Evolutionary conservation across 1,139 yeast genomes (phyloP).

Genomic region (Geotrichum restrictum): DNA sequence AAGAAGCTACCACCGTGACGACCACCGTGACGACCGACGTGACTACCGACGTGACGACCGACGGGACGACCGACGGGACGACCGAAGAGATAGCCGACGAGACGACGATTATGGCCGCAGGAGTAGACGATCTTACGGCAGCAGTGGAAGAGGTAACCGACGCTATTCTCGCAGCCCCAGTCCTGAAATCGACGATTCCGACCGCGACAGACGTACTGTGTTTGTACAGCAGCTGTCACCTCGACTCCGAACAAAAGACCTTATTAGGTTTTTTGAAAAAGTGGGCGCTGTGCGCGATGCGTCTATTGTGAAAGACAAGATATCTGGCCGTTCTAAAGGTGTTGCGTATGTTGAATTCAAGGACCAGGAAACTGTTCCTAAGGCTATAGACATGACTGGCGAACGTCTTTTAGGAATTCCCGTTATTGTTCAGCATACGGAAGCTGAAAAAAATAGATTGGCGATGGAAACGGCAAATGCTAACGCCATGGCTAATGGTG

Average conservation of each 20-base stretch:
- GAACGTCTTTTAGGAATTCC: constrained; percentile 39
- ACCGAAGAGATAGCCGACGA: constrained; percentile 1
- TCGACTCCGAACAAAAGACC: constrained; percentile 35
- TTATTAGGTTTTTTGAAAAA: constrained; percentile 38
- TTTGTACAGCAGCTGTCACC: constrained; percentile 42
- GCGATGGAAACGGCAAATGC: constrained; percentile 28
- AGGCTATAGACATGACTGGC: constrained; percentile 39
- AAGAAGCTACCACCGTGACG: constrained; percentile 3
- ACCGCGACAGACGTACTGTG: constrained; percentile 39
- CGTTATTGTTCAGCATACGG: constrained; percentile 39
- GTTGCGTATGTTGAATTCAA: constrained; percentile 42
- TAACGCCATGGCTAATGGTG: constrained; percentile 12
- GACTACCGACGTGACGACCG: no score
- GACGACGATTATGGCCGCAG: neutral
- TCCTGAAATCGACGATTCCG: constrained; percentile 16
- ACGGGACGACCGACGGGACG: constrained; percentile 7
- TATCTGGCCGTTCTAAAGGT: constrained; percentile 40
- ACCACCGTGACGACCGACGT: constrained; percentile 12
- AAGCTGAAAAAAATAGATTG: constrained; percentile 39
- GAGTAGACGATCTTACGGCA: neutral
- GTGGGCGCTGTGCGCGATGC: constrained; percentile 40
- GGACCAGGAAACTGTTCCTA: constrained; percentile 34
- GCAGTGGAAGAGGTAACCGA: constrained; percentile 10
- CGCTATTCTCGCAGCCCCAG: constrained; percentile 16
- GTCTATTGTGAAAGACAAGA: constrained; percentile 40